A percentile compares a stretch with the other conserved stretches of the same genome.
Evolutionary conservation across 2,329 filamentous ascomycete species (phyloP).

Genomic region (Botryotinia convoluta): DNA sequence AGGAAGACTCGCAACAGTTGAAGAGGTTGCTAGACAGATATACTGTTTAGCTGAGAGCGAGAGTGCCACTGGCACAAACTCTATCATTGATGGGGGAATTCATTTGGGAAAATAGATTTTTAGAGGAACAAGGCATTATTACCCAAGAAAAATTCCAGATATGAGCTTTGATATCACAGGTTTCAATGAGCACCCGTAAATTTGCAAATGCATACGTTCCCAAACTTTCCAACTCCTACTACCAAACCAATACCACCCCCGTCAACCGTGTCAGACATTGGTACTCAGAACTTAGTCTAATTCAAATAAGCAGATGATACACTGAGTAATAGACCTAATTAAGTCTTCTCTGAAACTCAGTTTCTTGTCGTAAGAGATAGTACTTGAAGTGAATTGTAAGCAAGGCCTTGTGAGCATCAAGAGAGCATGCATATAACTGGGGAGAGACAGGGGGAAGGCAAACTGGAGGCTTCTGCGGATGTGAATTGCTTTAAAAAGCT

Average conservation of each 20-base stretch:
- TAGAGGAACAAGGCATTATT: background rate
- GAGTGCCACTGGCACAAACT: constrained; percentile 52
- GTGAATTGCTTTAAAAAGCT: background rate
- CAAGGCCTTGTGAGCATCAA: background rate
- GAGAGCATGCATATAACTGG: background rate
- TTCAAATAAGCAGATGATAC: background rate
- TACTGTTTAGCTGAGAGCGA: constrained; percentile 48
- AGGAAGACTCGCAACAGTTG: constrained; percentile 29
- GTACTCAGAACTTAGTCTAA: background rate
- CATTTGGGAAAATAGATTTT: constrained; percentile 13
- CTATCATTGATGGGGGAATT: constrained; percentile 45
- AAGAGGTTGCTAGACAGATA: constrained; percentile 54
- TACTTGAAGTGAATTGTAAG: background rate
- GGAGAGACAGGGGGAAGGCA: background rate
- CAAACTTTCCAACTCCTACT: background rate
- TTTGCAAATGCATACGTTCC: background rate
- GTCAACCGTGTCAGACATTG: background rate
- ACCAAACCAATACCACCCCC: background rate
- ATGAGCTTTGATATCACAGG: background rate
- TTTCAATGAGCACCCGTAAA: background rate
- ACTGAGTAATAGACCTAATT: background rate
- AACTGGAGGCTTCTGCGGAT: background rate
- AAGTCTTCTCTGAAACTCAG: background rate
- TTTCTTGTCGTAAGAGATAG: background rate
- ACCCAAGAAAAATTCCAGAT: too few relatives aligned